Percentiles rank a stretch among this genome's conserved stretches.
Evolutionary conservation across 2,329 filamentous ascomycete species (phyloP).

Genomic region (Pseudodiploospora longispora): DNA sequence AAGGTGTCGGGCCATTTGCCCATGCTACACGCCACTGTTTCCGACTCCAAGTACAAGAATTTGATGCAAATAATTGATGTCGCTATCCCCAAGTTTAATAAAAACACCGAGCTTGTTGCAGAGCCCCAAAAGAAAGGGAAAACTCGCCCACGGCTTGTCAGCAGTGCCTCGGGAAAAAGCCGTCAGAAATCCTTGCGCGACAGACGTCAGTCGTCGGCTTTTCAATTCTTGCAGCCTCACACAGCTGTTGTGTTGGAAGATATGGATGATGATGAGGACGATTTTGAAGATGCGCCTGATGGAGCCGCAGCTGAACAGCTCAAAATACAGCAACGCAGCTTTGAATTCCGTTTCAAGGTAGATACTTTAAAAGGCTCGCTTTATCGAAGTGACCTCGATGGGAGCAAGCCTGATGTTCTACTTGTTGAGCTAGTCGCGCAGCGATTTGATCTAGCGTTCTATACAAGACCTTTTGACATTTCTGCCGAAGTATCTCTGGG

Average conservation of each 20-base stretch:
- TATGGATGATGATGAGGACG: conserved; percentile 59
- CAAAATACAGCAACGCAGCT: conserved; percentile 79
- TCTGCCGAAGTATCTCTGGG: conserved; percentile 82
- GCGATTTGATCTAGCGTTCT: conserved; percentile 79
- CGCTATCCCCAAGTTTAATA: conserved; percentile 74
- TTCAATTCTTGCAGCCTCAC: conserved; percentile 63
- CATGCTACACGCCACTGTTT: conserved; percentile 82
- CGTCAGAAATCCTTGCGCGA: conserved; percentile 38
- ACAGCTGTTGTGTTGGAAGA: conserved; percentile 75
- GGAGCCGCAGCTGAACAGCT: conserved; percentile 48
- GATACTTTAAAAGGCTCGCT: conserved; percentile 90
- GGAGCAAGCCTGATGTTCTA: conserved; percentile 66
- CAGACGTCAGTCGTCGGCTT: conserved; percentile 58
- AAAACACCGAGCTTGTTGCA: conserved; percentile 19
- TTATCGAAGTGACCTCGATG: conserved; percentile 76
- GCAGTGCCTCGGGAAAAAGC: conserved; percentile 34
- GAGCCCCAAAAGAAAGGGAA: conserved; percentile 4
- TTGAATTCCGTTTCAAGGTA: conserved; percentile 95
- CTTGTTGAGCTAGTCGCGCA: conserved; percentile 89
- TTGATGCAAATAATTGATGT: conserved; percentile 95
- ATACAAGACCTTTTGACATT: conserved; percentile 85
- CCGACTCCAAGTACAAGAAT: conserved; percentile 93
- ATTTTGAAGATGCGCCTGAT: conserved; percentile 60
- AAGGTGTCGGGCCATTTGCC: conserved; percentile 87
- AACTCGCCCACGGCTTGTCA: conserved; percentile 36